These are phyloP conservation scores for Fonsecaea erecta DNA, from an alignment of 2,329 filamentous ascomycete species.

Conservation along the genomic window DNA sequence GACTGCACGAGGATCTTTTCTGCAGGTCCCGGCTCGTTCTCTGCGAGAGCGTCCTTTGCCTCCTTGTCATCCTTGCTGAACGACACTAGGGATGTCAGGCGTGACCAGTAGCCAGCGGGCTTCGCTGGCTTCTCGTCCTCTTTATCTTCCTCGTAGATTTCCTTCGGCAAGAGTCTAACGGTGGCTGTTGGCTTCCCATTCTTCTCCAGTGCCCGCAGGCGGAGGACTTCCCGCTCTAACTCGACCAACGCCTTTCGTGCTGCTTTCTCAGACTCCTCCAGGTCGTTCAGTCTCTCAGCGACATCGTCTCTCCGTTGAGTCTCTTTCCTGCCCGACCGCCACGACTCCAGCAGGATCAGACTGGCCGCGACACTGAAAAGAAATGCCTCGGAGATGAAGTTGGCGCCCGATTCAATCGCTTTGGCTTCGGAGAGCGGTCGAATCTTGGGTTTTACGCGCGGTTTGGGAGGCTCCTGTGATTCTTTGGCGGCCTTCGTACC, in stretches of 20 bases:
- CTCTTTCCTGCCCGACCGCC: constrained; percentile 65
- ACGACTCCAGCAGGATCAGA: constrained; percentile 66
- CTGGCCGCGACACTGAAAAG: constrained; percentile 67
- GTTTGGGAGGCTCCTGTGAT: constrained; percentile 54
- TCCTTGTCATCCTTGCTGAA: constrained; percentile 41
- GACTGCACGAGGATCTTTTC: constrained; percentile 37
- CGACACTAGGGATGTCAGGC: constrained; percentile 43
- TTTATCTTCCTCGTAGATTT: constrained; percentile 48
- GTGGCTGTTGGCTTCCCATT: constrained; percentile 31
- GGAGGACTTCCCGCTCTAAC: constrained; percentile 53
- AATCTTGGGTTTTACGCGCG: constrained; percentile 58
- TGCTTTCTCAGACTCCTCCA: constrained; percentile 58
- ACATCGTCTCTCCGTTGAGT: constrained; percentile 64
- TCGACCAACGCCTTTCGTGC: constrained; percentile 48
- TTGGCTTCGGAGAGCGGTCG: constrained; percentile 69
- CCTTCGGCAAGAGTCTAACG: constrained; percentile 48
- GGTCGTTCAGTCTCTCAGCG: constrained; percentile 60
- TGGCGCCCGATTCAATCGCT: constrained; percentile 70
- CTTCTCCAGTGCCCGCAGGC: constrained; percentile 46
- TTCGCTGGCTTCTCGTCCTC: constrained; percentile 39
- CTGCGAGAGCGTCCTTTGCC: constrained; percentile 41
- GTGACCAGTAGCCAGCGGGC: constrained; percentile 42
- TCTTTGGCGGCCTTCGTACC: constrained; percentile 49
- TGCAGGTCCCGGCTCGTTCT: constrained; percentile 35
- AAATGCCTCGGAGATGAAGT: constrained; percentile 70